A percentile compares a stretch with the other conserved stretches of the same genome.
Evolutionary conservation across 176 grass and related monocot genomes (phyloP).

Genomic region (Juncus inflexus): DNA sequence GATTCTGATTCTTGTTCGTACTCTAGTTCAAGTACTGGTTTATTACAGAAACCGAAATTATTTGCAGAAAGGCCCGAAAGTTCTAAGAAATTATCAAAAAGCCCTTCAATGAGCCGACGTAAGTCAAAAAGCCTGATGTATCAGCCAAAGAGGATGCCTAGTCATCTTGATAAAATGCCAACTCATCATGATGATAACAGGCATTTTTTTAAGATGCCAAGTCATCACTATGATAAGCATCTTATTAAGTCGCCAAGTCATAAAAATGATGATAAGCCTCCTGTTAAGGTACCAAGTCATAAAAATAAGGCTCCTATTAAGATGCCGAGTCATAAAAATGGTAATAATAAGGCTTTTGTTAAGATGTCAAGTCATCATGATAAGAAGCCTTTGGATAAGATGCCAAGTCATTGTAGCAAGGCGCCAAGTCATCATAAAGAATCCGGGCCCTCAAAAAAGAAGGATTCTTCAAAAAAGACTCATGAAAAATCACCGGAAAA

Average conservation of each 20-base stretch:
- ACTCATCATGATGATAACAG: no score
- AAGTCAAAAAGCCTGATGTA: slow-evolving; percentile 10
- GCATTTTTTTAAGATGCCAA: no score
- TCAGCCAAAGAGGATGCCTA: no score
- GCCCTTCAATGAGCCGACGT: slow-evolving; percentile 8
- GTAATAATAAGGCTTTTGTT: neutral
- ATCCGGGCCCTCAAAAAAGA: no score
- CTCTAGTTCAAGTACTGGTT: neutral
- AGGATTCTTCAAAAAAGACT: neutral
- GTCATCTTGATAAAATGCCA: no score
- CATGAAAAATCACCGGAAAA: neutral
- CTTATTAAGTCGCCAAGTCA: neutral
- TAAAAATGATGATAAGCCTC: neutral
- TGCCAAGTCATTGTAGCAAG: neutral
- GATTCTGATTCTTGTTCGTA: slow-evolving; percentile 3
- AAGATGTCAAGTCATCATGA: neutral
- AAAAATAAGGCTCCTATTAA: no score
- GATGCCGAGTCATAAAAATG: neutral
- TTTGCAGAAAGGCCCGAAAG: neutral
- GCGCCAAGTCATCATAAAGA: no score
- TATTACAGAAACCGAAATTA: slow-evolving; percentile 14
- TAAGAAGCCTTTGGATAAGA: neutral
- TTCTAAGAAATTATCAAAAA: no score
- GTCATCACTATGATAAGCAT: neutral
- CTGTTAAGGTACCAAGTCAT: no score